Base-by-base conservation (phyloP, 139 green algal species). In the Chloropicon primus region DNA sequence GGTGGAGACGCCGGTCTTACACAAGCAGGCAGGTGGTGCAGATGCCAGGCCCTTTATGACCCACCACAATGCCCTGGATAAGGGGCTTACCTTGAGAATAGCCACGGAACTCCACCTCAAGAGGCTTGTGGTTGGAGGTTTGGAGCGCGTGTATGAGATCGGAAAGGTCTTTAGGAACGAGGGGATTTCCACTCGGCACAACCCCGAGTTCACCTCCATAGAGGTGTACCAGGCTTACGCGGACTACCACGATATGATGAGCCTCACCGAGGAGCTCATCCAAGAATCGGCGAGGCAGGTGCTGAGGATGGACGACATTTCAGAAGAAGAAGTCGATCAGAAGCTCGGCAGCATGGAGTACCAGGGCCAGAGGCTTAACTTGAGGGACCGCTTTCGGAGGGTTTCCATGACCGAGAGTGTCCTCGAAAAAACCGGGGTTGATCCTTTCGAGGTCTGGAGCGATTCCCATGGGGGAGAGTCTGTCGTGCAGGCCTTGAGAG, bases 101-200 rank as follows among this genome's bases (percentile, higher is more conserved):
- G 95, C 95, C 25, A 98, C 95, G 0, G 95, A 99, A 91, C 87
- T 99, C 80, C 94, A 98, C 80, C 90, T 99, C 2, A 99, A 99
- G 85, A 84, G 92, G 3, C 76, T 97, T 22, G 86, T 95, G 73
- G 90, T 84, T 22, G 76, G 82, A 54, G 95, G 95, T 17, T 92
- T 99, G 78, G 95, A 99, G 83, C 88, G 92, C 22, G 94, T 99
- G 72, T 99, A 94, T 84, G 95, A 99, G 86, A 91, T 99, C 27
- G 95, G 94, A 1, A 88, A 92, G 72, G 92, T 98, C 53, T 99
- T 99, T 82, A 86, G 95, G 25, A 99, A 99, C 82, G 95, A 99
- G 80, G 95, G 95, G 77, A 84, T 97, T 24, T 96, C 89, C 27
- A 87, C 90, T 0, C 85, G 94, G 0, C 95, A 99, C 89, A 99